These are phyloP conservation scores for Vitis hybrid DNA, from an alignment of 177 flowering plant species.

Conservation along the genomic window DNA sequence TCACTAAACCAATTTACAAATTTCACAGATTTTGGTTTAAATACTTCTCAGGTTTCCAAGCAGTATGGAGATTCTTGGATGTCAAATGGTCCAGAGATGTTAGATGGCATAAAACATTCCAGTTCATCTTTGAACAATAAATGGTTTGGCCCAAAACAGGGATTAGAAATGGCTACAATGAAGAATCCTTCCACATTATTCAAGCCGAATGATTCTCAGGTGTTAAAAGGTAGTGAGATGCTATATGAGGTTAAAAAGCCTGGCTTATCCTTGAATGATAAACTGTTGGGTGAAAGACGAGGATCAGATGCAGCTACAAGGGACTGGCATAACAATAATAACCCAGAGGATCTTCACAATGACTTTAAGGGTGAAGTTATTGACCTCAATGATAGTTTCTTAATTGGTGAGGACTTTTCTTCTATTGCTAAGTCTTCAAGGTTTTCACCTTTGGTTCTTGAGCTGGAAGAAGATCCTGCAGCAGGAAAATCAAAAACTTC, in stretches of 20 bases:
- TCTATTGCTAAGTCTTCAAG: conserved; percentile 20
- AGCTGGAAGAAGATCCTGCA: conserved; percentile 22
- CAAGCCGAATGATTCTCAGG: conserved; percentile 14
- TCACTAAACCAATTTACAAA: conserved; percentile 22
- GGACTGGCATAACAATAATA: conserved; percentile 15
- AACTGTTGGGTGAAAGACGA: conserved; percentile 14
- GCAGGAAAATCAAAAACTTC: conserved; percentile 22
- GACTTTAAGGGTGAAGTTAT: conserved; percentile 52
- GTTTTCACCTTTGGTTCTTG: conserved; percentile 25
- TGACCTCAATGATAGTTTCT: conserved; percentile 32
- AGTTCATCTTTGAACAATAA: conserved; percentile 16
- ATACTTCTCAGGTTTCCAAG: conserved; percentile 21
- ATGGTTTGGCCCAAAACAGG: conserved; percentile 20
- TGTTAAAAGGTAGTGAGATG: conserved; percentile 10
- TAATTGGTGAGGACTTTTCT: conserved; percentile 26
- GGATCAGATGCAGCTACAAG: conserved; percentile 16
- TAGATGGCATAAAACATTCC: conserved; percentile 10
- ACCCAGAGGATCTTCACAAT: conserved; percentile 24
- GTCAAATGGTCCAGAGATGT: conserved; percentile 23
- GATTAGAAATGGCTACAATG: conserved; percentile 1
- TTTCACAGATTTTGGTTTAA: conserved; percentile 19
- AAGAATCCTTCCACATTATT: conserved; percentile 16
- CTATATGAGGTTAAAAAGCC: conserved; percentile 16
- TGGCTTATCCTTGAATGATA: conserved; percentile 13
- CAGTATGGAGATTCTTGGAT: conserved; percentile 21